Evolutionary conservation across 768 basidiomycete species (phyloP).

Genomic region (Russula earlei): DNA sequence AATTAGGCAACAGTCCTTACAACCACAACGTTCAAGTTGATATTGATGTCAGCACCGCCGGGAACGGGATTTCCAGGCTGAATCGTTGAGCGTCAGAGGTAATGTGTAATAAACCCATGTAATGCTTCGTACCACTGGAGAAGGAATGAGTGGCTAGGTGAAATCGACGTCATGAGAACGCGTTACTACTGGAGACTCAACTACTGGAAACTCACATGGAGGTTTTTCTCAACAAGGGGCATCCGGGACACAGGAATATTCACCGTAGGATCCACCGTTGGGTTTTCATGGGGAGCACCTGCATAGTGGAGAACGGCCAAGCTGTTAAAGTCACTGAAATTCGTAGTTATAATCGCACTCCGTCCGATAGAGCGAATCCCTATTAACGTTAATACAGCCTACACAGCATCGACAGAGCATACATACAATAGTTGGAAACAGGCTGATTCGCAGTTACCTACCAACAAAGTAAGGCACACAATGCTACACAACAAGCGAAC

Average conservation of each 20-base stretch:
- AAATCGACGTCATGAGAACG: neutral
- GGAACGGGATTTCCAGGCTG: conserved; percentile 7
- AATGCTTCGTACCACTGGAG: neutral
- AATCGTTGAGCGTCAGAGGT: neutral
- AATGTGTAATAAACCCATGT: no score
- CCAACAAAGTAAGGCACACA: neutral
- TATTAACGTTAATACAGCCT: conserved; percentile 6
- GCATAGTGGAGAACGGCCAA: conserved; percentile 17
- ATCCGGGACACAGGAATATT: neutral
- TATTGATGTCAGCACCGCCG: conserved; percentile 17
- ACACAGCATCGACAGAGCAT: neutral
- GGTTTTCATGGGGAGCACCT: conserved; percentile 9
- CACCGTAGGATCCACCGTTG: neutral
- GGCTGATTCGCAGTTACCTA: conserved; percentile 20
- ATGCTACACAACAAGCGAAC: neutral
- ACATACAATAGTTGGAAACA: conserved; percentile 16
- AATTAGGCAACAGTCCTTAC: conserved; percentile 20
- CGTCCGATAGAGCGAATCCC: conserved; percentile 17
- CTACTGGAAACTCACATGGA: neutral
- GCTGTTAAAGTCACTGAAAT: neutral
- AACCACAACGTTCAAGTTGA: neutral
- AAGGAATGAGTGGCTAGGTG: neutral
- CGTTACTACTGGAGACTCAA: neutral
- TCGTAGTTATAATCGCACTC: no score
- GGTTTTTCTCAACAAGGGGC: conserved; percentile 11